Conservation (phyloP, 352 stramenopile species). For the Phytophthora litchii region DNA sequence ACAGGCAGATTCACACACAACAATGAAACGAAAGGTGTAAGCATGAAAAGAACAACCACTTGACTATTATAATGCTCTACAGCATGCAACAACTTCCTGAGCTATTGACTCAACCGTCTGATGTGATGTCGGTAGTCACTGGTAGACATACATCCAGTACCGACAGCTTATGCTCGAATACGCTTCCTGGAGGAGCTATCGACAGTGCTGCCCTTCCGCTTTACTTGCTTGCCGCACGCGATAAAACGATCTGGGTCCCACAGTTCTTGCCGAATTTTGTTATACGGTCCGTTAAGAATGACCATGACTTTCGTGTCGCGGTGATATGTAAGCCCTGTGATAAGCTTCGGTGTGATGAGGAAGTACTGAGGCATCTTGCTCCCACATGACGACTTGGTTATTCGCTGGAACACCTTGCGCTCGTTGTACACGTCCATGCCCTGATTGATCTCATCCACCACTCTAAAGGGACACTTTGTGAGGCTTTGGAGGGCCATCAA, state of each 20-base stretch:
- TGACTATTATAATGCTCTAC: constrained; percentile 25
- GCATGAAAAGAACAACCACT: constrained; percentile 19
- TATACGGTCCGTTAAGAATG: constrained; percentile 87
- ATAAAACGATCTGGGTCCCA: constrained; percentile 75
- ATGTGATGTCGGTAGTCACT: constrained; percentile 11
- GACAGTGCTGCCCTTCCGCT: constrained; percentile 29
- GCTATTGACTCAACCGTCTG: constrained; percentile 7
- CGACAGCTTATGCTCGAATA: constrained; percentile 29
- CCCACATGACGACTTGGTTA: constrained; percentile 89
- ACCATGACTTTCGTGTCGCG: constrained; percentile 89
- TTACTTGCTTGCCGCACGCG: constrained; percentile 38
- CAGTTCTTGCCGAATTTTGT: constrained; percentile 76
- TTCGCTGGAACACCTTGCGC: constrained; percentile 88
- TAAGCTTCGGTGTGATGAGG: constrained; percentile 90
- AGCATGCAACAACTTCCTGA: constrained; percentile 12
- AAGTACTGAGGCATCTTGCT: constrained; percentile 89
- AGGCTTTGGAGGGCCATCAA: constrained; percentile 89
- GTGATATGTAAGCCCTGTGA: constrained; percentile 84
- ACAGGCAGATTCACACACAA: constrained; percentile 13
- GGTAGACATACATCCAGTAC: not conserved
- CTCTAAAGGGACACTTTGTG: constrained; percentile 87
- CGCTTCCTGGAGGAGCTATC: constrained; percentile 34
- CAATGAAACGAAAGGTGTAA: constrained; percentile 26
- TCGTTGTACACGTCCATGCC: constrained; percentile 92
- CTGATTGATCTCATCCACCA: constrained; percentile 92